Conservation (phyloP, 2,329 filamentous ascomycete species). For the Trichoderma atrobrunneum region DNA sequence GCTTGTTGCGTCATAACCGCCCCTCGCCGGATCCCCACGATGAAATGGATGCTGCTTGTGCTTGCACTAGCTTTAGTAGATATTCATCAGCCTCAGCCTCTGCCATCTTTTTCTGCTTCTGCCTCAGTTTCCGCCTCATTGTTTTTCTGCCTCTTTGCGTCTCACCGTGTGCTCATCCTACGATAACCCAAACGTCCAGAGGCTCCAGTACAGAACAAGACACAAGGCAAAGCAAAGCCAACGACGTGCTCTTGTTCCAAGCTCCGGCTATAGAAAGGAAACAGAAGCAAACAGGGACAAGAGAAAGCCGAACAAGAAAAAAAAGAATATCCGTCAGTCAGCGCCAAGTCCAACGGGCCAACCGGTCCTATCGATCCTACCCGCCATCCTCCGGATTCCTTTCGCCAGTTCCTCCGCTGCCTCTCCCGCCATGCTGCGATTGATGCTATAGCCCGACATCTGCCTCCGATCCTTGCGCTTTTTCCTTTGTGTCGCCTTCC, state of each 20-base stretch:
- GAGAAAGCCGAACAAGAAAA: background rate
- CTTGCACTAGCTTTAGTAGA: background rate
- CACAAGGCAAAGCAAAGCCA: background rate
- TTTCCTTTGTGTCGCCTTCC: conserved; percentile 11
- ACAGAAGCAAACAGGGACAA: background rate
- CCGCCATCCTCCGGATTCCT: background rate
- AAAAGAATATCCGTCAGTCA: background rate
- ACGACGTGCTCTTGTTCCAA: background rate
- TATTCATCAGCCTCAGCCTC: conserved; percentile 12
- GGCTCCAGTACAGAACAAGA: background rate
- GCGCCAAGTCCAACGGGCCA: conserved; percentile 9
- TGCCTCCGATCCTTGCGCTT: background rate
- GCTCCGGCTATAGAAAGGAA: background rate
- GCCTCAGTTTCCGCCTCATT: background rate
- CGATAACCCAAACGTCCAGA: background rate
- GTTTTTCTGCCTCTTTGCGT: background rate
- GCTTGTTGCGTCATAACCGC: conserved; percentile 23
- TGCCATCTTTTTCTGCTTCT: background rate
- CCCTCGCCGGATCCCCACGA: conserved; percentile 20
- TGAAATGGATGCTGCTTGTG: background rate
- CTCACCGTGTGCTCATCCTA: background rate
- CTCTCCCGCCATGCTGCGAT: conserved; percentile 15
- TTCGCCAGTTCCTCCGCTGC: background rate
- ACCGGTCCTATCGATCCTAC: background rate
- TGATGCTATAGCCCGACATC: conserved; percentile 13